A percentile compares a stretch with the other conserved stretches of the same genome.
Conservation (phyloP, 495 filamentous ascomycete species). For the Neurospora sp. region DNA sequence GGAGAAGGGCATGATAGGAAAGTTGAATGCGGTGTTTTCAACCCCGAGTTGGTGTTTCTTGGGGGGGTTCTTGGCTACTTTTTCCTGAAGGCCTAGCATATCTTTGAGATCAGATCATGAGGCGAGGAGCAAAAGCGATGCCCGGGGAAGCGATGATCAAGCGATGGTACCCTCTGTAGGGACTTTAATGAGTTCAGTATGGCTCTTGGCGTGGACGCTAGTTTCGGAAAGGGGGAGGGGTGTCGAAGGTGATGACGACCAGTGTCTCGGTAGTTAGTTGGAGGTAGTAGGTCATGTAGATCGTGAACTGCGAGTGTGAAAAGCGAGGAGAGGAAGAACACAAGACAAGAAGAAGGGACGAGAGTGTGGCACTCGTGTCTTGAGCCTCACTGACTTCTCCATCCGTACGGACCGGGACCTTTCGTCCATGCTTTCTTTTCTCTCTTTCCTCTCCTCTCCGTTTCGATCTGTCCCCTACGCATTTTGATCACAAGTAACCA, state of each 20-base stretch:
- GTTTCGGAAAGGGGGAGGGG: neutral
- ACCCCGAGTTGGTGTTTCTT: neutral
- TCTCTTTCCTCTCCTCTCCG: neutral
- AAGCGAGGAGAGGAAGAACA: neutral
- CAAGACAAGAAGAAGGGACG: neutral
- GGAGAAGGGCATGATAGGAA: neutral
- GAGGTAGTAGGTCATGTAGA: neutral
- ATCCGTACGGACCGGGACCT: neutral
- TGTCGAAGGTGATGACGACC: neutral
- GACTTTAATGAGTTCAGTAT: neutral
- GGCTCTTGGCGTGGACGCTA: neutral
- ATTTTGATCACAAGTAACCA: neutral
- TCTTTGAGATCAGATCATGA: too few species aligned
- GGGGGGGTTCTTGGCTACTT: neutral
- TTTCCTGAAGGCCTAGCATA: too few species aligned
- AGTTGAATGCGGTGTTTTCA: neutral
- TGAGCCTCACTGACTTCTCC: neutral
- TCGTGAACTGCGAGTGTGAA: neutral
- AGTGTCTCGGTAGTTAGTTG: neutral
- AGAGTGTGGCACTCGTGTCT: neutral
- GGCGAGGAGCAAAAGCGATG: neutral
- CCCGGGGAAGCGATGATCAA: neutral
- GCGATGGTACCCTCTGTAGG: neutral
- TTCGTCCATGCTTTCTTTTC: neutral
- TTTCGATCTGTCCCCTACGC: too few species aligned